A percentile compares a stretch with the other conserved stretches of the same genome.
These are phyloP conservation scores for Sclerotinia nivalis DNA, from an alignment of 2,329 filamentous ascomycete genomes.

Conservation along the genomic window DNA sequence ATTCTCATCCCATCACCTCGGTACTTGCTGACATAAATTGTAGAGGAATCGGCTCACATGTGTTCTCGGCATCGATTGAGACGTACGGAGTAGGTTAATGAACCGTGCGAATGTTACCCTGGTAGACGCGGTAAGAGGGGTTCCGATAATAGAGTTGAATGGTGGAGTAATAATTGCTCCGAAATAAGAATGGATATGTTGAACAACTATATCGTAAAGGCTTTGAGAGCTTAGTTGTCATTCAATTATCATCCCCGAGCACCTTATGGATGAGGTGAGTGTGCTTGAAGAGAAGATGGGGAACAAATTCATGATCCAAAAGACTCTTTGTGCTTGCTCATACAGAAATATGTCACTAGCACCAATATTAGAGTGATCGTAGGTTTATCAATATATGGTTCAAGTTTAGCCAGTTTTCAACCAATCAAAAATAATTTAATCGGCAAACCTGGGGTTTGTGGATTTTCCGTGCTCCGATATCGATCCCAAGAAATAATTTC, in stretches of 20 bases:
- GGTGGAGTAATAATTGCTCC: slow-evolving; percentile 4
- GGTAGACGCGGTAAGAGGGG: not conserved
- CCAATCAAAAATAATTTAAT: slow-evolving; percentile 17
- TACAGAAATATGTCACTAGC: not conserved
- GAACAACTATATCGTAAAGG: not conserved
- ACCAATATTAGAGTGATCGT: not conserved
- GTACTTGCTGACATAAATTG: slow-evolving; percentile 3
- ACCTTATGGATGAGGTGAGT: too few species aligned
- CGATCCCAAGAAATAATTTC: slow-evolving; percentile 25
- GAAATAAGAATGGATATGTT: slow-evolving; percentile 9
- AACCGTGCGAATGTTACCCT: not conserved
- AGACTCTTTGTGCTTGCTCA: not conserved
- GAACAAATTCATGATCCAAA: not conserved
- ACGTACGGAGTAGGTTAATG: not conserved
- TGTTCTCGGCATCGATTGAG: slow-evolving; percentile 12
- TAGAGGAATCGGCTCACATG: slow-evolving; percentile 10
- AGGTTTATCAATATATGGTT: slow-evolving; percentile 1
- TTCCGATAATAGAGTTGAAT: not conserved
- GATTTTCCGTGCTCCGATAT: slow-evolving; percentile 22
- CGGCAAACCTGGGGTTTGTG: slow-evolving; percentile 19
- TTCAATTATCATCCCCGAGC: not conserved
- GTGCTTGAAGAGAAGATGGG: not conserved
- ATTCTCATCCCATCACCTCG: slow-evolving; percentile 5
- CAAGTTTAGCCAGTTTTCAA: not conserved
- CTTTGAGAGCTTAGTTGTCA: not conserved